Conservation (phyloP, 78 protist species). For the Dictyostelium purpureum region DNA sequence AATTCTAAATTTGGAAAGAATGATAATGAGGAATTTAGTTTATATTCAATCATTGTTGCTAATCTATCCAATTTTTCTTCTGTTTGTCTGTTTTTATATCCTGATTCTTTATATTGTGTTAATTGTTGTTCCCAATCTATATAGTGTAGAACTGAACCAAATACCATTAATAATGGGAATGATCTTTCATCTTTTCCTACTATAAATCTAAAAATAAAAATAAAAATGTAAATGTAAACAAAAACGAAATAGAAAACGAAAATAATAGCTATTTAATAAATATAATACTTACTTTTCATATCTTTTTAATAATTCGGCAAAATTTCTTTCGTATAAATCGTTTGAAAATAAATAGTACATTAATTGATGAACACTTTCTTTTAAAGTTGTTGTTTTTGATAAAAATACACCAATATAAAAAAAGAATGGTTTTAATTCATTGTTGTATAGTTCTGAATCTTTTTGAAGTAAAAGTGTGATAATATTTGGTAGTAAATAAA, state of each 20-base stretch:
- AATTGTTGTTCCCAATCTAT: background rate
- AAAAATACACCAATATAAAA: slow-evolving; percentile 10
- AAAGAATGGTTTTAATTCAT: background rate
- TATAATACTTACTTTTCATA: background rate
- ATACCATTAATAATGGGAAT: slow-evolving; percentile 30
- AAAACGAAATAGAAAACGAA: too few relatives aligned
- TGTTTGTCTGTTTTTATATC: background rate
- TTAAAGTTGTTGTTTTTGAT: background rate
- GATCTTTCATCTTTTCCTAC: background rate
- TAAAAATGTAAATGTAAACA: too few relatives aligned
- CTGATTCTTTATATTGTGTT: background rate
- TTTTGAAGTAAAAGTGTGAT: slow-evolving; percentile 15
- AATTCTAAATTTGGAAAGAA: slow-evolving; percentile 15
- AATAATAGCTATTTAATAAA: too few relatives aligned
- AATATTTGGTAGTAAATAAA: slow-evolving; percentile 17
- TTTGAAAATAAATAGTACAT: background rate
- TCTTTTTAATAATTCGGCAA: background rate
- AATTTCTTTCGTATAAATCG: slow-evolving; percentile 17
- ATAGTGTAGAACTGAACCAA: slow-evolving; percentile 1
- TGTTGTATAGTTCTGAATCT: slow-evolving; percentile 5
- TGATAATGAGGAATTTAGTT: background rate
- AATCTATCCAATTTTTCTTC: background rate
- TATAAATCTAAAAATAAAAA: slow-evolving; percentile 15
- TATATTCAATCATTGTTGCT: background rate
- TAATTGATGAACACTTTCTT: slow-evolving; percentile 19